These are phyloP conservation scores for Kingdonia uniflora DNA, from an alignment of 164 flowering plant genomes.

Conservation along the genomic window DNA sequence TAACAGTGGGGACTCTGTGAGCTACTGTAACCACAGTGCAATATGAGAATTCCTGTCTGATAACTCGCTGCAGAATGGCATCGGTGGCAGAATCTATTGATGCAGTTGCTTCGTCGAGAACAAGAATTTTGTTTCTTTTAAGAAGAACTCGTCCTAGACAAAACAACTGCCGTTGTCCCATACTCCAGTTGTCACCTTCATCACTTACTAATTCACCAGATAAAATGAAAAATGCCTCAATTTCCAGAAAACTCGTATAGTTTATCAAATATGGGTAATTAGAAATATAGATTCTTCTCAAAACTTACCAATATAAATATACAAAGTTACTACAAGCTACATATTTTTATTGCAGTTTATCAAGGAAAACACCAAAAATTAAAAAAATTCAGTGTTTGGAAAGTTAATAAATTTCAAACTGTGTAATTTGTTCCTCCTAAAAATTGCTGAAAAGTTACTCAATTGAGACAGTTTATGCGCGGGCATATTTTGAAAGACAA, in stretches of 20 bases:
- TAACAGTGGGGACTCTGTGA: constrained; percentile 83
- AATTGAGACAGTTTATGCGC: no score
- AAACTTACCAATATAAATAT: no score
- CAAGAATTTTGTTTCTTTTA: constrained; percentile 56
- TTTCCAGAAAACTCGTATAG: not conserved
- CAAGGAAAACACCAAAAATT: no score
- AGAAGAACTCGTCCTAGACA: constrained; percentile 79
- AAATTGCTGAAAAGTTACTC: no score
- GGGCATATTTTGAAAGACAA: no score
- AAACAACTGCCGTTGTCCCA: constrained; percentile 76
- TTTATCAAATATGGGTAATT: not conserved
- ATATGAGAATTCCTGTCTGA: constrained; percentile 52
- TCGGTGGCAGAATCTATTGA: constrained; percentile 84
- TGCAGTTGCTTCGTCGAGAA: constrained; percentile 89
- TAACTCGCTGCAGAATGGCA: constrained; percentile 54
- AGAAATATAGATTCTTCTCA: no score
- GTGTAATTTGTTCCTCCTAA: no score
- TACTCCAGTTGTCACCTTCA: constrained; percentile 85
- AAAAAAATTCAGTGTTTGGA: no score
- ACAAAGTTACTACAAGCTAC: no score
- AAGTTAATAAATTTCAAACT: no score
- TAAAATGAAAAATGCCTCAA: not conserved
- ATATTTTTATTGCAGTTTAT: no score
- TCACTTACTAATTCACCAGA: constrained; percentile 47
- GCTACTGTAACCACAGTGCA: constrained; percentile 81